These are phyloP conservation scores for Termitomyces sp. DNA, from an alignment of 768 basidiomycete species.

Conservation along the genomic window DNA sequence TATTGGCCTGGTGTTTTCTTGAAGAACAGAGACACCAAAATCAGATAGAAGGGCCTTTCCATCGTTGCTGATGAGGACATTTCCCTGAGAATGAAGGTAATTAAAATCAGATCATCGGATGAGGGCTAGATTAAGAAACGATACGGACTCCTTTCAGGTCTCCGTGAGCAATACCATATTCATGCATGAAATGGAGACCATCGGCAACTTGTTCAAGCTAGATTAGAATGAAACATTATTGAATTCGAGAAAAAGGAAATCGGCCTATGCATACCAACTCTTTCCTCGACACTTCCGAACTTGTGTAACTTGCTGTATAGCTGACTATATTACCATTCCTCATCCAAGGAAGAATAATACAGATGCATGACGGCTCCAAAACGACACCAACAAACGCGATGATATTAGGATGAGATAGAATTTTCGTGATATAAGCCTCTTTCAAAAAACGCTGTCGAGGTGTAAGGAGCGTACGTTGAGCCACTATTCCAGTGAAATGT, in stretches of 20 bases:
- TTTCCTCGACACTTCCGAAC: conserved; percentile 3
- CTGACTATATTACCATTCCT: conserved; percentile 19
- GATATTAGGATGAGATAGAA: conserved; percentile 18
- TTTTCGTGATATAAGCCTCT: conserved; percentile 18
- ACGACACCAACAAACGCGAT: conserved; percentile 19
- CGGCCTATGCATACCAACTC: conserved; percentile 6
- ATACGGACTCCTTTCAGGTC: conserved; percentile 32
- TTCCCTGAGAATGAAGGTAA: not conserved
- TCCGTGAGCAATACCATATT: conserved; percentile 29
- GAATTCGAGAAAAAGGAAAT: not conserved
- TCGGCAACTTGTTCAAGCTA: conserved; percentile 24
- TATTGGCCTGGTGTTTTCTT: not conserved
- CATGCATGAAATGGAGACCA: conserved; percentile 22
- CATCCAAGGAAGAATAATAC: conserved; percentile 27
- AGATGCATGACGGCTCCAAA: conserved; percentile 11
- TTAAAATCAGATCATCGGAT: not conserved
- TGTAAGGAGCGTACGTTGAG: not conserved
- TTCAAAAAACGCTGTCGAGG: conserved; percentile 13
- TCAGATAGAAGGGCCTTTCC: conserved; percentile 10
- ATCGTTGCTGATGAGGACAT: conserved; percentile 12
- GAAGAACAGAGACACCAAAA: conserved; percentile 8
- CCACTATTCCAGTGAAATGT: not conserved
- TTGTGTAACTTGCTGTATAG: conserved; percentile 7
- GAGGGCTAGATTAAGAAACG: not conserved
- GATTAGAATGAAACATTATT: not conserved